phyloP scores from a whole-genome alignment of 1,139 yeast species.

The Blastobotrys ciferrii region DNA sequence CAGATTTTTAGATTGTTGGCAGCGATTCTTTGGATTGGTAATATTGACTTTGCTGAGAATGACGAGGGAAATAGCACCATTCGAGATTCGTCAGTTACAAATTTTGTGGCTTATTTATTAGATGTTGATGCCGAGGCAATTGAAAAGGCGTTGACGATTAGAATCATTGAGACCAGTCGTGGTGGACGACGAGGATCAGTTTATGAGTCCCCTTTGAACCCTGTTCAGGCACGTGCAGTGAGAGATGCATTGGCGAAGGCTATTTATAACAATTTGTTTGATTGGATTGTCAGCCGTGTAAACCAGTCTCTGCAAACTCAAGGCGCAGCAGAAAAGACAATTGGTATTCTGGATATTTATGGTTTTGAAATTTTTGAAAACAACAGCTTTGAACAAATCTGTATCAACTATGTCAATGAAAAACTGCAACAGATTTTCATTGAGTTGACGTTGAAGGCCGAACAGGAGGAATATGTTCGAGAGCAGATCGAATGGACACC shows the following conservation, averaged over 20 bases:
- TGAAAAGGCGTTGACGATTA: constrained; percentile 67
- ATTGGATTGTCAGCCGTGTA: constrained; percentile 96
- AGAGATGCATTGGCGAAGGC: constrained; percentile 96
- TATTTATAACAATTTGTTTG: constrained; percentile 85
- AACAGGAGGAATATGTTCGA: constrained; percentile 94
- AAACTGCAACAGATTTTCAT: constrained; percentile 96
- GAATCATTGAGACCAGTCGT: constrained; percentile 78
- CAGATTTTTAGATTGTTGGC: constrained; percentile 83
- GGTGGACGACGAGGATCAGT: constrained; percentile 89
- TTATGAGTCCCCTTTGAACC: constrained; percentile 89
- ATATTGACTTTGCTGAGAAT: constrained; percentile 79
- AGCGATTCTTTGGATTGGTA: constrained; percentile 91
- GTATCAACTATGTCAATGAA: constrained; percentile 96
- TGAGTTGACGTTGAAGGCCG: constrained; percentile 91
- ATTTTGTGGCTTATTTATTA: constrained; percentile 87
- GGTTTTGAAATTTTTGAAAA: constrained; percentile 98
- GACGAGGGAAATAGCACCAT: constrained; percentile 77
- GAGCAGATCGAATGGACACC: constrained; percentile 98
- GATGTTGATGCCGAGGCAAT: constrained; percentile 73
- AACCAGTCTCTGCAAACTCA: constrained; percentile 63
- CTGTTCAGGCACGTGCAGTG: constrained; percentile 90
- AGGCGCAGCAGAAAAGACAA: constrained; percentile 58
- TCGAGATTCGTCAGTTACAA: constrained; percentile 82
- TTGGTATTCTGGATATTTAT: constrained; percentile 95
- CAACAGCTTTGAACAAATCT: constrained; percentile 93